Evolutionary conservation across 2,329 filamentous ascomycete genomes (phyloP).

Genomic region (Talaromyces sp.): DNA sequence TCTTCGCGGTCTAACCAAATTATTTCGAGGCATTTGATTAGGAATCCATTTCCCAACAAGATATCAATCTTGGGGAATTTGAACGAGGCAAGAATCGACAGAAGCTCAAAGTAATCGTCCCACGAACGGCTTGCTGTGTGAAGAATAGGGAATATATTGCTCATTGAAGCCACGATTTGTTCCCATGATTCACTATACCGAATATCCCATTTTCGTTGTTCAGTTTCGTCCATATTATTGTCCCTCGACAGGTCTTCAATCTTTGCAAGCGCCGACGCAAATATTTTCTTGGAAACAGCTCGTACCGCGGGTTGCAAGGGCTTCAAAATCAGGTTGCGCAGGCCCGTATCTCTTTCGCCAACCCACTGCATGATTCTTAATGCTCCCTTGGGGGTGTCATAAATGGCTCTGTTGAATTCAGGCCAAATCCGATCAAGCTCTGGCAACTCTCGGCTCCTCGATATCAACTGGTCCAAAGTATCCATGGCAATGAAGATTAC

Average conservation of each 20-base stretch:
- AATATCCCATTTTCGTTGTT: conserved; percentile 19
- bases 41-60: conserved; percentile 57
- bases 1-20: conserved; percentile 53
- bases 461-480: conserved; percentile 70
- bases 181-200: conserved; percentile 25
- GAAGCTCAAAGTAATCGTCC: conserved; percentile 70
- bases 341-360: conserved; percentile 45
- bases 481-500: conserved; percentile 41
- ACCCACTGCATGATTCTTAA: conserved; percentile 59
- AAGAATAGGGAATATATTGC: conserved; percentile 56
- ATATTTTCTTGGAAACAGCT: conserved; percentile 43
- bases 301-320: conserved; percentile 55
- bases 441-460: conserved; percentile 62
- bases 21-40: conserved; percentile 54
- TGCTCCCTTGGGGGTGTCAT: conserved; percentile 51
- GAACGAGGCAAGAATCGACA: conserved; percentile 59
- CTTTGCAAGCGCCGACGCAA: conserved; percentile 48
- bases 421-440: conserved; percentile 54
- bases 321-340: conserved; percentile 61
- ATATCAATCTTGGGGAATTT: conserved; percentile 53
- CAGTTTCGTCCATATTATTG: conserved; percentile 18
- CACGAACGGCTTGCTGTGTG: conserved; percentile 60
- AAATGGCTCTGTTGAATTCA: conserved; percentile 47
- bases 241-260: conserved; percentile 41
- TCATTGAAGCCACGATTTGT: conserved; percentile 43